These are phyloP conservation scores for Neopestalotiopsis sp. DNA, from an alignment of 2,329 filamentous ascomycete species.

Conservation along the genomic window DNA sequence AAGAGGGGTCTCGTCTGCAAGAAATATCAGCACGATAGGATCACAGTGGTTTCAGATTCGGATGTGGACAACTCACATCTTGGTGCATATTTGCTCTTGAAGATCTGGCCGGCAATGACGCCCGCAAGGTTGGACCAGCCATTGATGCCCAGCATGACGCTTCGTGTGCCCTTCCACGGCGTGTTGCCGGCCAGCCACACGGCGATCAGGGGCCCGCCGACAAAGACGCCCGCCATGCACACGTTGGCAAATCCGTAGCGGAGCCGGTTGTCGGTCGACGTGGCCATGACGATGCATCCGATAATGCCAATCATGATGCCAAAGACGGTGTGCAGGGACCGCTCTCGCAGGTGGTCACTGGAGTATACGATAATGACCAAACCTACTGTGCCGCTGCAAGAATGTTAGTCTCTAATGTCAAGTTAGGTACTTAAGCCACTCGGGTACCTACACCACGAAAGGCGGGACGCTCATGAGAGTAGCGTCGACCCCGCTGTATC, in stretches of 20 bases:
- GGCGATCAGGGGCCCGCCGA: constrained; percentile 57
- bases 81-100: constrained; percentile 29
- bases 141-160: constrained; percentile 58
- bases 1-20: constrained; percentile 1
- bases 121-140: constrained; percentile 48
- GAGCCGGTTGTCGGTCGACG: constrained; percentile 24
- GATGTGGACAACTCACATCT: constrained; percentile 21
- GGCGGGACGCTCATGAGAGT: constrained; percentile 20
- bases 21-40: not conserved
- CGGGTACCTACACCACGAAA: constrained; percentile 21
- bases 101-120: constrained; percentile 31
- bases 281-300: constrained; percentile 28
- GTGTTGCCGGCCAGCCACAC: constrained; percentile 62
- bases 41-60: not conserved
- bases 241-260: constrained; percentile 31
- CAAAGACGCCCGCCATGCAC: constrained; percentile 41
- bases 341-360: constrained; percentile 28
- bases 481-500: constrained; percentile 19
- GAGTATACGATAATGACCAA: constrained; percentile 27
- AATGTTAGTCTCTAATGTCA: not conserved
- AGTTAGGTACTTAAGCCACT: not conserved
- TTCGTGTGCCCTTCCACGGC: constrained; percentile 56
- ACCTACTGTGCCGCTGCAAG: constrained; percentile 19
- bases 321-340: constrained; percentile 28
- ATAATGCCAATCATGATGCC: constrained; percentile 27